These are phyloP conservation scores for Biancaea sappan DNA, from an alignment of 306 rosid genomes.

Conservation along the genomic window DNA sequence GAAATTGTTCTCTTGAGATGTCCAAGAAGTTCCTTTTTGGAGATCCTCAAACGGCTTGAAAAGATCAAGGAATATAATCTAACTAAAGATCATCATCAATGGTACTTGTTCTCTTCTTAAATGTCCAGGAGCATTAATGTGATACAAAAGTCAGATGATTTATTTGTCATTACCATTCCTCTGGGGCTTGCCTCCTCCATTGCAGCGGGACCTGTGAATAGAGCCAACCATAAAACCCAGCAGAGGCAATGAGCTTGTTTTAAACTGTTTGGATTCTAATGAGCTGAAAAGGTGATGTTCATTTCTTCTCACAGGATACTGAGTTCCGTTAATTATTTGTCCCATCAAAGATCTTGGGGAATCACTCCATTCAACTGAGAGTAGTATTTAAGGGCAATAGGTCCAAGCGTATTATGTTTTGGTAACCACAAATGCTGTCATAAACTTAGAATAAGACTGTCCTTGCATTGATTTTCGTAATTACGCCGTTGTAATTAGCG, in stretches of 20 bases:
- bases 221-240: constrained; percentile 37
- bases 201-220: constrained; percentile 45
- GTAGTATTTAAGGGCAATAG: constrained; percentile 23
- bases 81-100: constrained; percentile 77
- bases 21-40: constrained; percentile 78
- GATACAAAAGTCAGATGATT: constrained; percentile 39
- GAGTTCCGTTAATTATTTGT: constrained; percentile 3
- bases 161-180: constrained; percentile 39
- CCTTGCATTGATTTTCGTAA: background rate
- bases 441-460: background rate
- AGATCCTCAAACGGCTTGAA: constrained; percentile 84
- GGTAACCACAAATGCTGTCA: background rate
- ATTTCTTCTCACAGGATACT: constrained; percentile 28
- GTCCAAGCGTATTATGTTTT: constrained; percentile 26
- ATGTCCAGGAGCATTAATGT: constrained; percentile 10
- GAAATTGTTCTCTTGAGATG: constrained; percentile 61
- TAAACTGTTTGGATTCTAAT: constrained; percentile 33
- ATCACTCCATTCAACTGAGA: constrained; percentile 27
- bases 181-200: constrained; percentile 24
- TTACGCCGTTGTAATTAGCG: background rate
- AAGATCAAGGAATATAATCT: constrained; percentile 65
- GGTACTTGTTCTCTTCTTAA: constrained; percentile 62
- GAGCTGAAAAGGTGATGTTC: constrained; percentile 28
- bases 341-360: constrained; percentile 1
- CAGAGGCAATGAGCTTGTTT: constrained; percentile 26